A percentile compares a stretch with the other conserved stretches of the same genome.
These are phyloP conservation scores for Parietichytrium sp. DNA, from an alignment of 108 stramenopile genomes.

Conservation along the genomic window DNA sequence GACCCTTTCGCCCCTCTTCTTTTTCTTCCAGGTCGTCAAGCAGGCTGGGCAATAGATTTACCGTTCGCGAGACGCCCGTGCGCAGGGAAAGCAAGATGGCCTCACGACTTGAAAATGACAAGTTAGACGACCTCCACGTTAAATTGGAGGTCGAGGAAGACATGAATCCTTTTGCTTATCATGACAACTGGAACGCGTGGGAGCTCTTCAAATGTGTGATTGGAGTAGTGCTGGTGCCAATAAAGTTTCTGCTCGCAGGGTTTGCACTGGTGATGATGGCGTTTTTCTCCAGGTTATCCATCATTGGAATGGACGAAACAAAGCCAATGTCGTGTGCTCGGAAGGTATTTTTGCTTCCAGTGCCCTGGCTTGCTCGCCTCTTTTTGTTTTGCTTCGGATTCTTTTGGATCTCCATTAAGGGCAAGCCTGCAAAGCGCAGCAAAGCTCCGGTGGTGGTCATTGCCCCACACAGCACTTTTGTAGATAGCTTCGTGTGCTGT, in stretches of 20 bases:
- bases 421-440: not conserved
- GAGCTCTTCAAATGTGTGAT: not conserved
- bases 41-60: too few relatives aligned
- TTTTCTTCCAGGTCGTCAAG: too few relatives aligned
- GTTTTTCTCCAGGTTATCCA: not conserved
- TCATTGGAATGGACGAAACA: not conserved
- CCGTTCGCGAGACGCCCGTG: too few relatives aligned
- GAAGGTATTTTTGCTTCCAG: not conserved
- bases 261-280: not conserved
- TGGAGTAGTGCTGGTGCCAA: not conserved
- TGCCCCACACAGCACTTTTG: slow-evolving; percentile 13
- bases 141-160: not conserved
- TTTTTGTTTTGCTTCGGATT: not conserved
- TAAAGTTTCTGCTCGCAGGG: not conserved
- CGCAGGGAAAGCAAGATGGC: too few relatives aligned
- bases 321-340: not conserved
- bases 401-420: slow-evolving; percentile 35
- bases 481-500: slow-evolving; percentile 8
- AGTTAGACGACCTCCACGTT: too few relatives aligned
- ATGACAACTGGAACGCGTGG: not conserved
- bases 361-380: not conserved
- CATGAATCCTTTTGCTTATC: not conserved
- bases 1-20: too few relatives aligned
- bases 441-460: not conserved
- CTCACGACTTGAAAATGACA: too few relatives aligned